Evolutionary conservation across 2,329 filamentous ascomycete genomes (phyloP), one percentile per base, ranked within the genome.

Genomic region (Xylaria sp.): DNA sequence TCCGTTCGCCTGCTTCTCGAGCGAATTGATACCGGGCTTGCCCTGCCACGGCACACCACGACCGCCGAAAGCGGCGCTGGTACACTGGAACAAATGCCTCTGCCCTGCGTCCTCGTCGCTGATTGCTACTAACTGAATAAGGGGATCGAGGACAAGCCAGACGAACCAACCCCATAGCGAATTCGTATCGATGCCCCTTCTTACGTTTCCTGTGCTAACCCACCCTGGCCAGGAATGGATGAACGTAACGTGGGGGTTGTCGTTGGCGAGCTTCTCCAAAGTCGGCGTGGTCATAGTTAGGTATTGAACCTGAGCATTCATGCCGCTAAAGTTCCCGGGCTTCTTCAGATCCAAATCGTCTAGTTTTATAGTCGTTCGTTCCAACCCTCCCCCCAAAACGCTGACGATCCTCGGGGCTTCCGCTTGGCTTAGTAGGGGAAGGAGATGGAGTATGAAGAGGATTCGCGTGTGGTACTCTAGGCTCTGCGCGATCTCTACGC

Each of bases 401-500:
- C 70, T 75, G 62, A 79, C 56, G 33, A 79, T 76, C 38, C 72
- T 66, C n/a, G 70, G 59, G 44, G 61, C 62, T 46, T 75, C 68
- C 0, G 76, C 58, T 27, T 61, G 17, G 11, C 31, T 29, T 0
- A 83, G 72, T 0, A 79, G 70, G 0, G 80, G 79, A 6, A 81
- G 75, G 3, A 83, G 74, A 27, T 74, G 70, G 13, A 69, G 64
- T 29, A 76, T 65, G 63, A 80, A 80, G 2, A 78, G 69, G n/a
- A 81, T 75, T 4, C 80, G 76, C 2, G 75, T 73, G 72, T 82
- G 82, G 68, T 79, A 81, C 37, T 72, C 70, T 23, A 82, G 66
- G 10, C 68, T 74, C 37, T 78, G 77, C 1, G 69, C 69, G 29
- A 76, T 70, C n/a, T 81, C 79, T 1, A 81, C 3, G 0, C 79